phyloP scores from a whole-genome alignment of 2,329 filamentous ascomycete species.

The Alternaria arbusti region DNA sequence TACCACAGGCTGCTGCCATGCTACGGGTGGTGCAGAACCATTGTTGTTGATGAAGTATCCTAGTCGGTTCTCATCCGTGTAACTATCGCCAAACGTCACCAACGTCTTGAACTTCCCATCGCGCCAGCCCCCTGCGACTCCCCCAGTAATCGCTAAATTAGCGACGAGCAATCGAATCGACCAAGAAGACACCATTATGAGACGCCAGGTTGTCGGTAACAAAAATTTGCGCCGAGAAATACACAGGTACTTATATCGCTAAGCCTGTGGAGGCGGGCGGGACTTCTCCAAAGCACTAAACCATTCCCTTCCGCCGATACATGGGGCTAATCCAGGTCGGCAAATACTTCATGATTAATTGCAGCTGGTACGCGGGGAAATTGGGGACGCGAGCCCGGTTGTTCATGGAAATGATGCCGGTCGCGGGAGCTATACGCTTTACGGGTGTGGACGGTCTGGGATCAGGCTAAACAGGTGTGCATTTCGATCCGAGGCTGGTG shows the following conservation, averaged over 20 bases:
- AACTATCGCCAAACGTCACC: conserved; percentile 77
- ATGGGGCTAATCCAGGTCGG: conserved; percentile 2
- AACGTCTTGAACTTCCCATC: conserved; percentile 64
- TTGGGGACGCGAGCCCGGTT: conserved; percentile 19
- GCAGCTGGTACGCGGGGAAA: conserved; percentile 21
- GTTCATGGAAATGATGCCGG: conserved; percentile 17
- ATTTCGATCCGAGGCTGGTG: background rate
- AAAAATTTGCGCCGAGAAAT: background rate
- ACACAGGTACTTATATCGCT: conserved; percentile 23
- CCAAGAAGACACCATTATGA: conserved; percentile 31
- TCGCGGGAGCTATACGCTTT: conserved; percentile 26
- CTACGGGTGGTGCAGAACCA: conserved; percentile 67
- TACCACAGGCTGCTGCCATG: conserved; percentile 59
- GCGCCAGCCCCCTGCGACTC: conserved; percentile 39
- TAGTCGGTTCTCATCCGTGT: conserved; percentile 74
- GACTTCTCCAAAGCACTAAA: conserved; percentile 5
- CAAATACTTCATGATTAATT: conserved; percentile 14
- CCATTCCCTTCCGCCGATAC: conserved; percentile 20
- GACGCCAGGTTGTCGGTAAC: conserved; percentile 2
- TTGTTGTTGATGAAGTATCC: conserved; percentile 65
- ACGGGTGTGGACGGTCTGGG: conserved; percentile 10
- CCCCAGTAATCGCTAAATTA: conserved; percentile 26
- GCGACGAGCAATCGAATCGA: conserved; percentile 26
- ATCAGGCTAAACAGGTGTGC: conserved; percentile 38
- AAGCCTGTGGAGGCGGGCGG: conserved; percentile 5